Evolutionary conservation across 148 eudicot genomes (phyloP), one percentile per base, ranked within the genome.

Genomic region (Amaranthus cruentus): DNA sequence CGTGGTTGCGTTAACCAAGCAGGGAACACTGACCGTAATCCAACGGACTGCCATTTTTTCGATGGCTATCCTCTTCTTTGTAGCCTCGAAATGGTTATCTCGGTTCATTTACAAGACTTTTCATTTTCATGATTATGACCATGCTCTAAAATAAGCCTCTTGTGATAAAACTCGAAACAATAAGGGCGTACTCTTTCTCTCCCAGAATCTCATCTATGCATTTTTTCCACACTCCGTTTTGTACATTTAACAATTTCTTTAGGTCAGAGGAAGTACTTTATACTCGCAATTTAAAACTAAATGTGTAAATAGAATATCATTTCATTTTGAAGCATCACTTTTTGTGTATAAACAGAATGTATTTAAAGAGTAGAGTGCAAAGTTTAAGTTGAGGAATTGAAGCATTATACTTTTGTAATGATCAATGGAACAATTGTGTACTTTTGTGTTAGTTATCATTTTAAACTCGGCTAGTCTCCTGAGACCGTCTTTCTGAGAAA

Each of bases 91-190:
- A 73, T 88, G 90, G 90, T 60, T 92, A 81, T 84, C 92, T 47
- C 87, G 85, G 75, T 89, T 86, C 75, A 84, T 89, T 42, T 86
- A 86, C 95, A 88, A 89, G 75, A 86, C 82, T 58, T 91, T 89
- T 82, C 92, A 79, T 58, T 90, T 58, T 77, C 96, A 90, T 66
- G 92, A 90, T 78, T 90, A 90, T 62, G 81, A 81, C 74, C 96
- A 90, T 64, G 91, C 86, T 68, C 72, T 74, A 62, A 73, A 58
- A 66, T 86, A 70, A 84, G 75, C 53, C 13, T 59, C 65, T 6
- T 11, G 21, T 38, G 28, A 72, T 21, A 11, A 48, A 38, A 72
- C 38, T 28, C 38, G 38, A 28, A 28, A 28, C 38, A 1, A 28
- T 28, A 28, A 28, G 38, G 38, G 38, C 38, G 38, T 28, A 28